A percentile compares a stretch with the other conserved stretches of the same genome.
Conservation (phyloP, 208 protist genomes). For the Zelonia costaricensis region DNA sequence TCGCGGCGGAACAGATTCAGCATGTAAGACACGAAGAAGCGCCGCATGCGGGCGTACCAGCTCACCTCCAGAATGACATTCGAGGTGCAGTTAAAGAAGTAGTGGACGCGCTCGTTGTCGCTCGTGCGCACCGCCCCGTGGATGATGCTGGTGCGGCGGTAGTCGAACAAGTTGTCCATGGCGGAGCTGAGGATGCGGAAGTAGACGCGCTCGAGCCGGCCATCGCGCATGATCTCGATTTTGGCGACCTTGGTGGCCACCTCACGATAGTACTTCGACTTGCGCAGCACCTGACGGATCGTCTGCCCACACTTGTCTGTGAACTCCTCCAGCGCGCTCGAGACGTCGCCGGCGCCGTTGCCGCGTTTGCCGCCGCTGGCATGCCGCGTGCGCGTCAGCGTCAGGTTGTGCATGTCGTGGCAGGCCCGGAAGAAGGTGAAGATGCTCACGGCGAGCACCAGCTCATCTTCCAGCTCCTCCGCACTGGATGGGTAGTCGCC, state of each 20-base stretch:
- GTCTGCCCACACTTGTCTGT: constrained; percentile 49
- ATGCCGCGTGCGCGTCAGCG: constrained; percentile 4
- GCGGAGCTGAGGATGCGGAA: constrained; percentile 54
- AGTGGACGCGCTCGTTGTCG: constrained; percentile 58
- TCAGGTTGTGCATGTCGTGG: constrained; percentile 56
- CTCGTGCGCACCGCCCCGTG: constrained; percentile 44
- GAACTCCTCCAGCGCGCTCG: constrained; percentile 33
- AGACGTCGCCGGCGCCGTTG: constrained; percentile 1
- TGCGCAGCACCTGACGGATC: constrained; percentile 49
- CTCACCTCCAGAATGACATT: constrained; percentile 60
- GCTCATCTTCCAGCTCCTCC: constrained; percentile 58
- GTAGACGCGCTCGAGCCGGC: constrained; percentile 67
- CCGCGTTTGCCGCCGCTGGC: neutral
- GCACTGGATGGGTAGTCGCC: constrained; percentile 30
- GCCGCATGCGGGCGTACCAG: constrained; percentile 41
- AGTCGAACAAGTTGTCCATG: constrained; percentile 37
- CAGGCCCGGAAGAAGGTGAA: constrained; percentile 66
- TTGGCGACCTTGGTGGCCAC: constrained; percentile 54
- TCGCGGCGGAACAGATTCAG: constrained; percentile 47
- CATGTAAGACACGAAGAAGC: constrained; percentile 28
- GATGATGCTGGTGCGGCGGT: constrained; percentile 36
- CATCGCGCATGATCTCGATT: constrained; percentile 61
- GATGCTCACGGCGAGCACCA: constrained; percentile 50
- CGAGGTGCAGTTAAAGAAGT: constrained; percentile 48
- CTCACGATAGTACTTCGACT: constrained; percentile 32